Conservation (phyloP, 2,329 filamentous ascomycete genomes). For the Aquanectria penicillioides region DNA sequence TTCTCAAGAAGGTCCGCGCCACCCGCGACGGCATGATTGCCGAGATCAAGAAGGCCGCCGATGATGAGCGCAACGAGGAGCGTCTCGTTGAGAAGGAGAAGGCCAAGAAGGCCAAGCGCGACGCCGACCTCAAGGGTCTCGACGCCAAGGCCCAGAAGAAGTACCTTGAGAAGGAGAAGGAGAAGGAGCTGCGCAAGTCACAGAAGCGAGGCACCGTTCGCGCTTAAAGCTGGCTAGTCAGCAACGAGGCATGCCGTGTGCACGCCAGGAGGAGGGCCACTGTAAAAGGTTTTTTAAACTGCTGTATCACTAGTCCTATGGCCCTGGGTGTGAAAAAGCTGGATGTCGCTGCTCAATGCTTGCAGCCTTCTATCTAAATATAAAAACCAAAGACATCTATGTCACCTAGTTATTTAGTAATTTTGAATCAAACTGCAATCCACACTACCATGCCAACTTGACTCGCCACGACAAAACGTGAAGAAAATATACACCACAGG, state of each 20-base stretch:
- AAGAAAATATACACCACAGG: too few relatives aligned
- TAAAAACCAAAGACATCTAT: not conserved
- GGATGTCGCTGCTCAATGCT: not conserved
- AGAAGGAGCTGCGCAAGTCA: slow-evolving; percentile 72
- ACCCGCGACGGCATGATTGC: slow-evolving; percentile 83
- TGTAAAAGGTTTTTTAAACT: slow-evolving; percentile 26
- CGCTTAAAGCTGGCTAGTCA: slow-evolving; percentile 47
- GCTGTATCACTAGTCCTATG: slow-evolving; percentile 19
- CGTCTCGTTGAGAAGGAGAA: slow-evolving; percentile 76
- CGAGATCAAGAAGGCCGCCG: slow-evolving; percentile 81
- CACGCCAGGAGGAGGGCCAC: slow-evolving; percentile 3
- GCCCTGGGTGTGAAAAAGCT: not conserved
- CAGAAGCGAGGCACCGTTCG: slow-evolving; percentile 66
- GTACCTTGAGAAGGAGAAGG: slow-evolving; percentile 82
- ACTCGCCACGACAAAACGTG: not conserved
- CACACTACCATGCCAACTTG: not conserved
- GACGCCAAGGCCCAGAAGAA: slow-evolving; percentile 88
- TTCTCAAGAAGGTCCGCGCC: slow-evolving; percentile 82
- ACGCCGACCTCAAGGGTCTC: slow-evolving; percentile 79
- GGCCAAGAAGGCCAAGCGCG: slow-evolving; percentile 89
- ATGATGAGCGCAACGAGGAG: slow-evolving; percentile 85
- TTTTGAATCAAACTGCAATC: slow-evolving; percentile 10
- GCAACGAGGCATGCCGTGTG: not conserved
- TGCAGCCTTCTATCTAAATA: not conserved
- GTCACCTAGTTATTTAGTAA: slow-evolving; percentile 20